phyloP scores from a whole-genome alignment of 2,329 filamentous ascomycete species.

The Bipolaris victoriae region DNA sequence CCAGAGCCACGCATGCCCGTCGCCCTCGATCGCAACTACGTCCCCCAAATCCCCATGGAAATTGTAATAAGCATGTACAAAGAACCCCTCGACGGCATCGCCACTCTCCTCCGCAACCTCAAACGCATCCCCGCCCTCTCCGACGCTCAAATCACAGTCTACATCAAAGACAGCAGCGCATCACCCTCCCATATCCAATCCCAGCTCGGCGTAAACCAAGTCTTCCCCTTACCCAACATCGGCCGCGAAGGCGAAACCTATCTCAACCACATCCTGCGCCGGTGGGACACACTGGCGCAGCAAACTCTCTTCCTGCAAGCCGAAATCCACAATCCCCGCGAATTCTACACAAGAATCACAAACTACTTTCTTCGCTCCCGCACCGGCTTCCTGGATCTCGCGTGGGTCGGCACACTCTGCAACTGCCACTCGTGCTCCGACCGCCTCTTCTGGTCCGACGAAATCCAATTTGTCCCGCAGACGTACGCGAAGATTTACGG shows the following conservation, averaged over 20 bases:
- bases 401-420: conserved; percentile 47
- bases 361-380: conserved; percentile 46
- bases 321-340: conserved; percentile 47
- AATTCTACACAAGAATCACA: conserved; percentile 46
- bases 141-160: conserved; percentile 33
- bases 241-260: conserved; percentile 56
- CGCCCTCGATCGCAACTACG: conserved; percentile 27
- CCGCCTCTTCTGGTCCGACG: conserved; percentile 49
- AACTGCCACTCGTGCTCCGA: conserved; percentile 51
- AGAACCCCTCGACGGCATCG: conserved; percentile 37
- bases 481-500: conserved; percentile 34
- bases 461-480: conserved; percentile 45
- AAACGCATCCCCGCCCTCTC: conserved; percentile 26
- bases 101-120: conserved; percentile 26
- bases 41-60: conserved; percentile 30
- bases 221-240: conserved; percentile 44
- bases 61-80: conserved; percentile 49
- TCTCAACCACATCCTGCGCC: conserved; percentile 53
- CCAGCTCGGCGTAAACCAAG: conserved; percentile 27
- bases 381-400: conserved; percentile 56
- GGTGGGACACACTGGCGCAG: conserved; percentile 53
- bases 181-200: conserved; percentile 22
- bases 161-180: conserved; percentile 39
- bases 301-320: conserved; percentile 59
- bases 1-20: background rate